Conservation (phyloP, 2,329 filamentous ascomycete species). For the Phaeosphaeriaceae sp. region DNA sequence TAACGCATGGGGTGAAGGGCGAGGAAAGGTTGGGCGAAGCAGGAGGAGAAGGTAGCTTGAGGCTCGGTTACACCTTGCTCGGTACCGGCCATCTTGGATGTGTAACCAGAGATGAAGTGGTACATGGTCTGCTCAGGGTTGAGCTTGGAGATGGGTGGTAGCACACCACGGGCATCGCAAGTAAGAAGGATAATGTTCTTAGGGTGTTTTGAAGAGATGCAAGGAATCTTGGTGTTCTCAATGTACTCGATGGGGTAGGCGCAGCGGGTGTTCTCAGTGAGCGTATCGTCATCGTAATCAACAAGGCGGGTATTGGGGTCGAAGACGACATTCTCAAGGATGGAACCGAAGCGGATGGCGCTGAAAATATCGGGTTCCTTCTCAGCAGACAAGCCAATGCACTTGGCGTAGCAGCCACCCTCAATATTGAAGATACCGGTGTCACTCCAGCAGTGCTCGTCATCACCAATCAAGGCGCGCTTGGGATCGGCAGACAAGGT, state of each 20-base stretch:
- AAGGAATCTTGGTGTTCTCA: conserved; percentile 97
- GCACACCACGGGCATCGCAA: conserved; percentile 95
- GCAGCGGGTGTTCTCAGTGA: conserved; percentile 98
- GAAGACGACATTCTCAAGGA: conserved; percentile 98
- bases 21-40: conserved; percentile 99
- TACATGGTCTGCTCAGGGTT: conserved; percentile 97
- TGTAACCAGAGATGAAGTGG: conserved; percentile 99
- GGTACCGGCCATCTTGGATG: conserved; percentile 99
- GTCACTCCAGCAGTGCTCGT: conserved; percentile 99
- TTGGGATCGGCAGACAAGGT: conserved; percentile 97
- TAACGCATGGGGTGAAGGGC: conserved; percentile 99
- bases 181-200: conserved; percentile 98
- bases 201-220: conserved; percentile 84
- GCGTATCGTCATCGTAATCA: conserved; percentile 92
- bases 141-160: conserved; percentile 97
- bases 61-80: conserved; percentile 97
- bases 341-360: conserved; percentile 95
- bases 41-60: conserved; percentile 97
- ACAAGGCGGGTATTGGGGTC: conserved; percentile 87
- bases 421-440: conserved; percentile 99
- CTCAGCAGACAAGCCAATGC: conserved; percentile 93
- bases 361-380: conserved; percentile 98
- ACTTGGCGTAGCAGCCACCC: conserved; percentile 99
- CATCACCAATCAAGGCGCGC: conserved; percentile 94
- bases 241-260: conserved; percentile 99